Percentiles rank a stretch among this genome's conserved stretches.
Evolutionary conservation across 495 filamentous ascomycete genomes (phyloP).

Genomic region (Achaetomiella virescens): DNA sequence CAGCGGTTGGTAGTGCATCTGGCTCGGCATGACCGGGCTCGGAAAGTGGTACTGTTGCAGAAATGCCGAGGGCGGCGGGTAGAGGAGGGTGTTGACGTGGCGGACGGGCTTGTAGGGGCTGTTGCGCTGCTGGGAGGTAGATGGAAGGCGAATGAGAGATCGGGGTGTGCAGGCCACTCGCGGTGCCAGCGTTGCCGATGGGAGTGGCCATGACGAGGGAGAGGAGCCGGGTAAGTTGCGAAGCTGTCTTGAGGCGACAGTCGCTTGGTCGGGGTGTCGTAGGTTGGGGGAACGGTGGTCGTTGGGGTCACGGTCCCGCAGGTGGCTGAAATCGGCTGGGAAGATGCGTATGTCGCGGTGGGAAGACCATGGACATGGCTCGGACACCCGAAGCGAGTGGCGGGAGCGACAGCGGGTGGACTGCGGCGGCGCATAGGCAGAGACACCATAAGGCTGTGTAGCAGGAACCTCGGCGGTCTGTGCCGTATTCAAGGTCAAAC

Average conservation of each 20-base stretch:
- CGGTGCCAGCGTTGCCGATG: conserved; percentile 11
- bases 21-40: conserved; percentile 46
- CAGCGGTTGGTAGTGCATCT: conserved; percentile 96
- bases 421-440: conserved; percentile 26
- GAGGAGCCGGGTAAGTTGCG: conserved; percentile 37
- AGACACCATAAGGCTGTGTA: conserved; percentile 14
- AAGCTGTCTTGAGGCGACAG: conserved; percentile 30
- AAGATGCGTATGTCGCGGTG: conserved; percentile 28
- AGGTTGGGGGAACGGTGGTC: conserved; percentile 22
- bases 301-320: conserved; percentile 28
- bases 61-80: conserved; percentile 76
- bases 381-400: conserved; percentile 39
- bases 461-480: conserved; percentile 6
- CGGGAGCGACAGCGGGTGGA: conserved; percentile 39
- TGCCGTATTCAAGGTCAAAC: conserved; percentile 39
- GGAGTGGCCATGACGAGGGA: conserved; percentile 37
- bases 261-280: conserved; percentile 41
- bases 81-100: conserved; percentile 78
- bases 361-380: conserved; percentile 47
- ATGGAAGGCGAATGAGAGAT: conserved; percentile 51
- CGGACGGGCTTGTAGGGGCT: conserved; percentile 93
- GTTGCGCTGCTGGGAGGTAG: conserved; percentile 55
- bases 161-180: conserved; percentile 46
- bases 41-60: conserved; percentile 65
- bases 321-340: conserved; percentile 27